Percentiles rank a stretch among this genome's conserved stretches.
These are phyloP conservation scores for Magnusiomyces suaveolens DNA, from an alignment of 1,139 yeast genomes.

Conservation along the genomic window DNA sequence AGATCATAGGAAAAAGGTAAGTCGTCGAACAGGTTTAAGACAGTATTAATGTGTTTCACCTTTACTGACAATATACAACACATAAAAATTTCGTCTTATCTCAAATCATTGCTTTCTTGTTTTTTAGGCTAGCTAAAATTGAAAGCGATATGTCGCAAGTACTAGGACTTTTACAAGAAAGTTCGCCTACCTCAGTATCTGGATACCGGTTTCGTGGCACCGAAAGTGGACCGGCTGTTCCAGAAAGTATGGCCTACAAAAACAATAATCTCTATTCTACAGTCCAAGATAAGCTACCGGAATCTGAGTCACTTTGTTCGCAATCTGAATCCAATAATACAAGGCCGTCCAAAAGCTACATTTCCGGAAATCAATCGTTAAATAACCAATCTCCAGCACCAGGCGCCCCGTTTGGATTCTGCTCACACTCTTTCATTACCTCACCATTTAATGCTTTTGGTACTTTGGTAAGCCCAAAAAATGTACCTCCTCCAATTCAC, in stretches of 20 bases:
- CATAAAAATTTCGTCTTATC: slow-evolving; percentile 15
- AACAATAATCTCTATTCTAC: background rate
- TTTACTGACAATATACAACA: slow-evolving; percentile 20
- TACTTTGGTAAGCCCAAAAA: slow-evolving; percentile 29
- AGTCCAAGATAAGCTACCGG: background rate
- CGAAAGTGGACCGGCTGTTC: background rate
- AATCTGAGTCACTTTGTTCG: background rate
- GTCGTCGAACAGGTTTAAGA: background rate
- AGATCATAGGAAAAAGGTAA: slow-evolving; percentile 11
- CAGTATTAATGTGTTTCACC: slow-evolving; percentile 9
- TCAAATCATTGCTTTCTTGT: background rate
- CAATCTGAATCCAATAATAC: background rate
- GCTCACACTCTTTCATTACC: slow-evolving; percentile 37
- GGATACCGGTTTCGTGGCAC: background rate
- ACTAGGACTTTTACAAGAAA: slow-evolving; percentile 17
- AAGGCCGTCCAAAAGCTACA: background rate
- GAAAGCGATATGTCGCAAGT: slow-evolving; percentile 24
- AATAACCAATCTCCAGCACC: slow-evolving; percentile 16
- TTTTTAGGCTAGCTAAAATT: slow-evolving; percentile 18
- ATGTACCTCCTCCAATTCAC: slow-evolving; percentile 40
- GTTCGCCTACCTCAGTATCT: background rate
- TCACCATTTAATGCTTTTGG: slow-evolving; percentile 45
- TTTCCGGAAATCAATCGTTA: background rate
- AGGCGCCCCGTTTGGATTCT: slow-evolving; percentile 33
- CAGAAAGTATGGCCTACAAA: background rate